Conservation (phyloP, 352 stramenopile species). For the Globisporangium barbulae region DNA sequence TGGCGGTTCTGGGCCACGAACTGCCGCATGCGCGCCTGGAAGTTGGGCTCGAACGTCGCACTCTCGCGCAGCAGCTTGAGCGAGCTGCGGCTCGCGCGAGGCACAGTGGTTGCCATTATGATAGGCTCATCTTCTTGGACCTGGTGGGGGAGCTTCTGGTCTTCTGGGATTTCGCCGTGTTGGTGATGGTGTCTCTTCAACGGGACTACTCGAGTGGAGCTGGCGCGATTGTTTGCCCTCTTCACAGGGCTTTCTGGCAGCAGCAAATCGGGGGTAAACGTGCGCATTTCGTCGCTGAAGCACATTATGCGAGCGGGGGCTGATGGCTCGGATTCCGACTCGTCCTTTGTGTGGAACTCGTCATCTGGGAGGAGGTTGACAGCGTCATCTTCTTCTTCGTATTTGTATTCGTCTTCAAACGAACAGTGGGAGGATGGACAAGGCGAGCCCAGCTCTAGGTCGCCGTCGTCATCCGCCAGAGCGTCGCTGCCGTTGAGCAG, state of each 20-base stretch:
- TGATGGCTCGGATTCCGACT: not conserved
- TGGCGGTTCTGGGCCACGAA: conserved; percentile 35
- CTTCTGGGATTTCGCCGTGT: not conserved
- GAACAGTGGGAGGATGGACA: not conserved
- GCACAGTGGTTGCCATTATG: not conserved
- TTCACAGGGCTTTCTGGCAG: not conserved
- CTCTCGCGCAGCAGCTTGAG: conserved; percentile 41
- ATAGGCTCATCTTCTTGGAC: not conserved
- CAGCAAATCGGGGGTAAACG: conserved; percentile 9
- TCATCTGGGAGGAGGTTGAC: not conserved
- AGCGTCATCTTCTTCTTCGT: not conserved
- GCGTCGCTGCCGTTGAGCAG: conserved; percentile 6
- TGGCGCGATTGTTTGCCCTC: not conserved
- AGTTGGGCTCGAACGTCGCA: conserved; percentile 52
- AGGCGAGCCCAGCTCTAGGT: not conserved
- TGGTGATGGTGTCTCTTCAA: not conserved
- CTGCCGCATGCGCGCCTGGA: conserved; percentile 55
- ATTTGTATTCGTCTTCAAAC: not conserved
- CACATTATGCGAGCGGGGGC: conserved; percentile 9
- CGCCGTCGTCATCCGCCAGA: not conserved
- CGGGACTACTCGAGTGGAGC: not conserved
- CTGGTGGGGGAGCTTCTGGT: not conserved
- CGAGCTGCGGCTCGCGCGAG: conserved; percentile 27
- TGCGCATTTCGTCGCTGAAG: conserved; percentile 19
- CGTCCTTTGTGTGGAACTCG: not conserved